Percentiles rank a stretch among this genome's conserved stretches.
Conservation (phyloP, 192 early-diverging fungal genomes). For the Oehlia diaphana region DNA sequence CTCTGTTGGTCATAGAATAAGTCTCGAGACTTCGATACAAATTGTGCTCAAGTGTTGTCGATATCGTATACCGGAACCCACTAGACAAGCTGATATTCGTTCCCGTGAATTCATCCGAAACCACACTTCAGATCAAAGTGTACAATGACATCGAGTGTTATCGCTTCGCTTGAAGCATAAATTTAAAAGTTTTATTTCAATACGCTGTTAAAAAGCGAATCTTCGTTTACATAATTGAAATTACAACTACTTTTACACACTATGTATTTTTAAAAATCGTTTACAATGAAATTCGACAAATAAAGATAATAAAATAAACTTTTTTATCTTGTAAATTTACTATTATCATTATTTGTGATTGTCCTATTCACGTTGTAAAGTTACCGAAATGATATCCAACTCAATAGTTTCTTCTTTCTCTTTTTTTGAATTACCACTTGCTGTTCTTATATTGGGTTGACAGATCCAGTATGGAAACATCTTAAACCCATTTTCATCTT, state of each 20-base stretch:
- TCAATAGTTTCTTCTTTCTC: not conserved
- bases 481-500: slow-evolving; percentile 52
- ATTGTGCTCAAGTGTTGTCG: slow-evolving; percentile 63
- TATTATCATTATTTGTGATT: not conserved
- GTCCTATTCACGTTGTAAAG: not conserved
- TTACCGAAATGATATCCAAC: not conserved
- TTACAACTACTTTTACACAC: no score
- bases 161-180: no score
- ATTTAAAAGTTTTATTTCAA: no score
- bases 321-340: not conserved
- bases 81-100: slow-evolving; percentile 78
- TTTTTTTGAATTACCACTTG: not conserved
- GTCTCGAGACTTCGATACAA: slow-evolving; percentile 65
- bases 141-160: no score
- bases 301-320: no score
- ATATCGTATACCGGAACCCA: slow-evolving; percentile 86
- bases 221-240: no score
- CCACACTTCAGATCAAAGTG: no score
- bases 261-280: no score
- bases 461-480: slow-evolving; percentile 66
- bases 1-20: slow-evolving; percentile 77
- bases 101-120: slow-evolving; percentile 53
- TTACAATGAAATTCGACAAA: no score
- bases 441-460: slow-evolving; percentile 64
- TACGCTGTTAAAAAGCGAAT: no score